Base-by-base conservation (phyloP, 306 rosid genomes). In the Acacia acuminata region DNA sequence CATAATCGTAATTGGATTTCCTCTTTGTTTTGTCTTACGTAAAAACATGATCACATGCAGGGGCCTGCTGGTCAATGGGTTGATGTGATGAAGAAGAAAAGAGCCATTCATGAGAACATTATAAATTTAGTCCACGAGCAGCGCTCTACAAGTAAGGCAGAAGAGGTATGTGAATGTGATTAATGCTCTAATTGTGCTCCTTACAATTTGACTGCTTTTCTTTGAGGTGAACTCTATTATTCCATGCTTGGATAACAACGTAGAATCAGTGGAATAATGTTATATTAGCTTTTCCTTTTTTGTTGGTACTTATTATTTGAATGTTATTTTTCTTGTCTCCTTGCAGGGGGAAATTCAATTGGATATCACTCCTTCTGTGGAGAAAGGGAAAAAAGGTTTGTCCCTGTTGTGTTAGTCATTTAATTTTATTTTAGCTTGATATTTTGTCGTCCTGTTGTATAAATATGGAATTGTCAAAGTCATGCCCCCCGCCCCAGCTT, bases 41-140 rank as follows among this genome's bases (percentile, higher is more conserved):
- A 51, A 70, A 73, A 48, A 74, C 43, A 61, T 82, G 81, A 82
- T 81, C 74, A 48, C 77, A 76, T 86, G 66, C 88, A 95, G 98
- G 96, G 97, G 48, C 81, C 95, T 85, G 81, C 94, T 77, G 73
- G 90, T 63, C 92, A 90, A 73, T 92, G 94, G 98, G 92, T 87
- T 75, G 98, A 93, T 85, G 96, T 95, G 83, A 95, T 95, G 99
- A 95, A 90, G 93, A 90, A 85, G 77, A 95, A 93, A 85, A 90
- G 99, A 95, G 98, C 89, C 38, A 71, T 93, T 85, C 98, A 95
- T 79, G 98, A 93, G 84, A 87, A 78, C 75, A 76, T 92, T 78
- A 95, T 95, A 83, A 89, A 87, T 73, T 76, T 88, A 86, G 89
- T 92, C 42, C 94, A 87, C 68, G 87, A 95, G 75, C 92, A 93